phyloP scores from a whole-genome alignment of 2,329 filamentous ascomycete genomes.

The Lasiodiplodia theobromae region DNA sequence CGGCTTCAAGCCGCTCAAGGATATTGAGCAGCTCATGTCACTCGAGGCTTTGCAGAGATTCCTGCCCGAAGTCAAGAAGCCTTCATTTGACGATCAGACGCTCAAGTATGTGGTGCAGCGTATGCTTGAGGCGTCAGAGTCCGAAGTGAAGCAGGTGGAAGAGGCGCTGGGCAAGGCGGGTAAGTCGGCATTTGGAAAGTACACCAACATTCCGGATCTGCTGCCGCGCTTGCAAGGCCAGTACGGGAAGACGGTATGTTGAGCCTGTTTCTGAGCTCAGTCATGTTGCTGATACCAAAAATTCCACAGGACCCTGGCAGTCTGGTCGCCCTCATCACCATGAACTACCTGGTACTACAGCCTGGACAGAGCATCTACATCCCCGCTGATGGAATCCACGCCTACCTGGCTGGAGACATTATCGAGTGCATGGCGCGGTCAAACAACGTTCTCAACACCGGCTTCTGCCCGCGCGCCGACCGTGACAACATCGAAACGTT shows the following conservation, averaged over 20 bases:
- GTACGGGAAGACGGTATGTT: constrained; percentile 57
- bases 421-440: constrained; percentile 80
- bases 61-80: constrained; percentile 58
- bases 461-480: constrained; percentile 73
- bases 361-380: constrained; percentile 74
- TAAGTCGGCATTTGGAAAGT: constrained; percentile 74
- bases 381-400: constrained; percentile 76
- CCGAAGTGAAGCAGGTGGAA: constrained; percentile 61
- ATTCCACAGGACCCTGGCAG: constrained; percentile 65
- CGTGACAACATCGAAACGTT: constrained; percentile 71
- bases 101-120: constrained; percentile 63
- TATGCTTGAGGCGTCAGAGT: constrained; percentile 61
- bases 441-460: constrained; percentile 77
- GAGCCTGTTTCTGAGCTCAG: not conserved
- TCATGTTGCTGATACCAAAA: not conserved
- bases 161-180: constrained; percentile 73
- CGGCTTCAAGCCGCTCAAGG: constrained; percentile 71
- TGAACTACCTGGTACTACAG: constrained; percentile 74
- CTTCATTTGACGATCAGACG: constrained; percentile 64
- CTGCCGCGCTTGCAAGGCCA: constrained; percentile 70
- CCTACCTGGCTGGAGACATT: constrained; percentile 75
- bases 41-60: constrained; percentile 62
- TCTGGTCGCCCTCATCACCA: constrained; percentile 73
- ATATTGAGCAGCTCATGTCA: constrained; percentile 71
- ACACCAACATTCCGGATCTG: constrained; percentile 70